Base-by-base conservation (phyloP, 2,329 filamentous ascomycete species). In the Venturia aucupariae region DNA sequence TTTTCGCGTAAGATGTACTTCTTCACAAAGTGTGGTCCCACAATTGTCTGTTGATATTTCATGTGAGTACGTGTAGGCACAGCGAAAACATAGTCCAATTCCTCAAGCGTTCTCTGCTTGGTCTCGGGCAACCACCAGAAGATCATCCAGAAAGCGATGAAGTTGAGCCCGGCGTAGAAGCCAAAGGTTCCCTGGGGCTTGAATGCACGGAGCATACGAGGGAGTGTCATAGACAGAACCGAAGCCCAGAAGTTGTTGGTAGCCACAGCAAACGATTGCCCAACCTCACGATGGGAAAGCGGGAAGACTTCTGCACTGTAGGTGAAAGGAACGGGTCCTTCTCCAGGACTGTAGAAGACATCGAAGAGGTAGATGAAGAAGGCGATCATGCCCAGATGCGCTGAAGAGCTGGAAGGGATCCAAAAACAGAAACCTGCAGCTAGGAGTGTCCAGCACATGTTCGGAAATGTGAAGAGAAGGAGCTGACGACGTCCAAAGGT, bases 291-390 rank as follows among this genome's bases (percentile, higher is more conserved):
- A 71, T 90, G 86, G 1, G 85, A 87, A 0, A 89, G 80, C 0
- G 87, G 87, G 71, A 87, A 90, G 1, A 89, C 85, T 72, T 90
- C 87, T 51, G 87, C 86, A 5, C 81, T 83, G 74, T 89, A 89
- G 0, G 84, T 84, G 70, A 86, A 89, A 0, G 86, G 86, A 8
- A 89, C 86, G 4, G 84, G 77, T 1, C 78, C 78, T 70, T 79
- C 76, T 15, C 78, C 78, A 4, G 76, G 76, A 4, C 68, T 70
- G 64, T 73, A 74, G 38, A 73, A 74, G 22, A 77, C 80, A 1
- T 79, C 79, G 64, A 84, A 85, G 2, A 85, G 73, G 70, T 82
- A 85, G 27, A 85, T 75, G 69, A 86, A 86, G 44, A 85, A 72
- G 0, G 79, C 80, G n/a, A 83, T 80, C 15, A 84, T 68, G 0